phyloP scores from a whole-genome alignment of 2,329 filamentous ascomycete species.

The Paecilomyces dactylethromorphus region DNA sequence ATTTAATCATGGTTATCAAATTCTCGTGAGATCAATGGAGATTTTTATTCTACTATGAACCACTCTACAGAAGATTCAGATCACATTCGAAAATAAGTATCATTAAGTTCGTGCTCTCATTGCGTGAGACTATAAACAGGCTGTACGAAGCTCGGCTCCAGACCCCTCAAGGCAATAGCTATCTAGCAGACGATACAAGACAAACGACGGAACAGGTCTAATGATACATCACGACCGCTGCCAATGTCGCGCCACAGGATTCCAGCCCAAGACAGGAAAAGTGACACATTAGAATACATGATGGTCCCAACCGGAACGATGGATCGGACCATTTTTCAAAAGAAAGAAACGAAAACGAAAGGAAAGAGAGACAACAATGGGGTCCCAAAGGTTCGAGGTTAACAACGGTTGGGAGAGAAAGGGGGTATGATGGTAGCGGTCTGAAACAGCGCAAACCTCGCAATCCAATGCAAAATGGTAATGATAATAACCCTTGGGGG shows the following conservation, averaged over 20 bases:
- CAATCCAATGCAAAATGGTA: background rate
- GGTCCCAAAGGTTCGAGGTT: constrained; percentile 7
- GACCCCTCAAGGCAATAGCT: background rate
- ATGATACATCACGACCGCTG: background rate
- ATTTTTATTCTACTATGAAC: no score
- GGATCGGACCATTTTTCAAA: constrained; percentile 1
- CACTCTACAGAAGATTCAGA: background rate
- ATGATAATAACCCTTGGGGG: background rate
- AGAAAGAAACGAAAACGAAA: constrained; percentile 9
- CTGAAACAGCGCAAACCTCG: constrained; percentile 1
- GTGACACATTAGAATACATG: background rate
- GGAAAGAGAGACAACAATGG: background rate
- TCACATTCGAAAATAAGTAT: background rate
- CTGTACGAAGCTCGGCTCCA: background rate
- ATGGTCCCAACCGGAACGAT: background rate
- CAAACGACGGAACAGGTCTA: background rate
- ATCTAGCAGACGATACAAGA: background rate
- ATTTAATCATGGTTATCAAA: no score
- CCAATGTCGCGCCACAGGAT: background rate
- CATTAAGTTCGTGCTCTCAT: background rate
- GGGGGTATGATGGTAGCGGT: background rate
- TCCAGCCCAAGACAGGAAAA: background rate
- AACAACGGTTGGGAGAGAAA: constrained; percentile 1
- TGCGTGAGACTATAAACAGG: background rate
- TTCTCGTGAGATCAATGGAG: no score